A percentile compares a stretch with the other conserved stretches of the same genome.
Evolutionary conservation across 2,329 filamentous ascomycete genomes (phyloP).

Genomic region (Beauveria asiatica): DNA sequence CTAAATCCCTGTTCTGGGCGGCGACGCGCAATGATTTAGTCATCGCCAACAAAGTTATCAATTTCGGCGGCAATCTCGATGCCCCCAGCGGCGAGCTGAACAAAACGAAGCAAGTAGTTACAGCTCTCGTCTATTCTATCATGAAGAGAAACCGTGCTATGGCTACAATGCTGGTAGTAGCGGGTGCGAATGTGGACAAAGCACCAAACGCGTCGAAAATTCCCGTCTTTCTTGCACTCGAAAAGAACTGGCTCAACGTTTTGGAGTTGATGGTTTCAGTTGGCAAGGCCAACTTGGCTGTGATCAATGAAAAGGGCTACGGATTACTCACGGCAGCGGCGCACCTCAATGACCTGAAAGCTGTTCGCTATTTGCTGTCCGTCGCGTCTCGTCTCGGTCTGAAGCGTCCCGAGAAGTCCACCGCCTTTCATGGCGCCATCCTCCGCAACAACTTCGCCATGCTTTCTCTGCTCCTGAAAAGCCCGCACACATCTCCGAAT

Average conservation of each 20-base stretch:
- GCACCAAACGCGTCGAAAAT: not conserved
- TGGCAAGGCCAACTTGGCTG: not conserved
- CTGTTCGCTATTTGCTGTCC: not conserved
- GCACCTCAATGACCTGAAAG: not conserved
- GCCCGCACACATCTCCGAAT: not conserved
- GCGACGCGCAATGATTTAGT: not conserved
- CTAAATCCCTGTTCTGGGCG: not conserved
- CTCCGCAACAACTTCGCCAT: not conserved
- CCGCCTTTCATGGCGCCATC: not conserved
- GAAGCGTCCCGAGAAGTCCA: not conserved
- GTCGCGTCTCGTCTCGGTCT: too few relatives aligned
- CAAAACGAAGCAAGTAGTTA: not conserved
- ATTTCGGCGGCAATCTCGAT: not conserved
- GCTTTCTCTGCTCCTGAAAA: not conserved
- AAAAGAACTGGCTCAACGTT: not conserved
- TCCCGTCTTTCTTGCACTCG: not conserved
- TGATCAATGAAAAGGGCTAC: not conserved
- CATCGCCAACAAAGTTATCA: not conserved
- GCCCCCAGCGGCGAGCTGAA: rapidly evolving
- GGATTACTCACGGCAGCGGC: not conserved
- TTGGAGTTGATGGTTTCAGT: not conserved
- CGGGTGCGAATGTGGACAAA: not conserved
- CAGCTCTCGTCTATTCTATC: too few relatives aligned
- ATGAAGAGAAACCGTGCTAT: too few relatives aligned
- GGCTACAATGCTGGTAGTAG: not conserved